phyloP scores from a whole-genome alignment of 148 eudicot species.

The Drosera capensis region DNA sequence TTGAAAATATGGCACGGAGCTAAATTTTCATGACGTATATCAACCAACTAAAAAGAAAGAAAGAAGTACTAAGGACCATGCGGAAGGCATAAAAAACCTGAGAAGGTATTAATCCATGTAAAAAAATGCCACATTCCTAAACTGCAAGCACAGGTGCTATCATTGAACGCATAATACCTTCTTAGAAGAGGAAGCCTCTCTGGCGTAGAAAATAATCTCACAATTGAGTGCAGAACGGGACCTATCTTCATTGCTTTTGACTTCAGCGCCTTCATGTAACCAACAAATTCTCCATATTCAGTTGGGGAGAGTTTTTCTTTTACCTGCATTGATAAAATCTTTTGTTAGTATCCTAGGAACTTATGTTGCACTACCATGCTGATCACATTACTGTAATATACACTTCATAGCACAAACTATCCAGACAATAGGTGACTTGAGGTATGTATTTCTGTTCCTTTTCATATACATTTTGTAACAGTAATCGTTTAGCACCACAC shows the following conservation, averaged over 20 bases:
- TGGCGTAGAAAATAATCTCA: conserved; percentile 49
- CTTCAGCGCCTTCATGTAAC: conserved; percentile 74
- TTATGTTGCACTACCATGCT: no score
- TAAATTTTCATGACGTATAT: no score
- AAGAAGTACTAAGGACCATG: no score
- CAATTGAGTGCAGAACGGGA: conserved; percentile 64
- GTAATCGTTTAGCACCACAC: conserved; percentile 13
- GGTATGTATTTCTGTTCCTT: no score
- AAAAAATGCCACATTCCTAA: conserved; percentile 1
- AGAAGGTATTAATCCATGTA: no score
- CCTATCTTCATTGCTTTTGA: conserved; percentile 64
- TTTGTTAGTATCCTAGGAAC: not conserved
- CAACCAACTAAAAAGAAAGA: no score
- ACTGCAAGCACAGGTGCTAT: conserved; percentile 1
- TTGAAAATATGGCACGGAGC: no score
- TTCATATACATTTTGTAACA: not conserved
- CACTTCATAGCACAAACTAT: no score
- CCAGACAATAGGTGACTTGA: no score
- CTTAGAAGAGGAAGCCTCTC: conserved; percentile 69
- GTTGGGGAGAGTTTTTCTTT: conserved; percentile 55
- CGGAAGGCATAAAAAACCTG: no score
- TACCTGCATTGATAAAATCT: conserved; percentile 37
- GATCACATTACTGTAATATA: no score
- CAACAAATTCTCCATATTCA: conserved; percentile 69
- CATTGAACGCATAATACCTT: no score